phyloP scores from a whole-genome alignment of 768 basidiomycete genomes.

The Leccinum olivaceopallidum region DNA sequence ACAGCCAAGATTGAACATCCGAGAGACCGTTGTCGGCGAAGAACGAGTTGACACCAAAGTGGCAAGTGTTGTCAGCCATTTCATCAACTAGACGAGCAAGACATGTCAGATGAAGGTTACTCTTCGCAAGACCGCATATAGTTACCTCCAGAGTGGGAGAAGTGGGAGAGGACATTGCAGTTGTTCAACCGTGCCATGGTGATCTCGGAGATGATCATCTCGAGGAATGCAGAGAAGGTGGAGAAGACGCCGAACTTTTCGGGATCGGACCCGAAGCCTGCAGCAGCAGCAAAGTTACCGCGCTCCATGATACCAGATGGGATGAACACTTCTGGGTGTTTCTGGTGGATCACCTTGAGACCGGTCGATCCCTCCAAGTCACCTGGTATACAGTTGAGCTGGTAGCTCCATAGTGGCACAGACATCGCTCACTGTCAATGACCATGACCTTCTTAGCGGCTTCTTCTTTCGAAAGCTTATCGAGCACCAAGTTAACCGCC shows the following conservation, averaged over 20 bases:
- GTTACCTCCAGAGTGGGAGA: slow-evolving; percentile 84
- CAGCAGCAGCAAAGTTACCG: slow-evolving; percentile 80
- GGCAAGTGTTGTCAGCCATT: slow-evolving; percentile 61
- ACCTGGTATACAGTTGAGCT: slow-evolving; percentile 38
- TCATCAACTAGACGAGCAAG: slow-evolving; percentile 53
- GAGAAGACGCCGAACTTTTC: slow-evolving; percentile 89
- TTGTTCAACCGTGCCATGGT: slow-evolving; percentile 93
- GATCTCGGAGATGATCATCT: slow-evolving; percentile 87
- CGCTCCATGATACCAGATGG: slow-evolving; percentile 89
- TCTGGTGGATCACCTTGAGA: slow-evolving; percentile 83
- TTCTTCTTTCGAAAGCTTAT: slow-evolving; percentile 73
- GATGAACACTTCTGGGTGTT: slow-evolving; percentile 85
- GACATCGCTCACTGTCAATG: slow-evolving; percentile 64
- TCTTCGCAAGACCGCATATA: slow-evolving; percentile 8
- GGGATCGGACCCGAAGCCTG: slow-evolving; percentile 81
- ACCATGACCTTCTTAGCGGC: slow-evolving; percentile 81
- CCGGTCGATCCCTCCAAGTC: slow-evolving; percentile 91
- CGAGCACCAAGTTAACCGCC: slow-evolving; percentile 77
- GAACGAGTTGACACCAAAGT: slow-evolving; percentile 81
- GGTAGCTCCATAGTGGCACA: not conserved
- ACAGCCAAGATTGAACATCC: slow-evolving; percentile 76
- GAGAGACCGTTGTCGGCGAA: slow-evolving; percentile 87
- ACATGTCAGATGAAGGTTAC: not conserved
- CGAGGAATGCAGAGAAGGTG: slow-evolving; percentile 89
- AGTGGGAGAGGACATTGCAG: slow-evolving; percentile 86